A percentile compares a stretch with the other conserved stretches of the same genome.
These are phyloP conservation scores for Lachancea nothofagi DNA, from an alignment of 805 yeast species.

Conservation along the genomic window DNA sequence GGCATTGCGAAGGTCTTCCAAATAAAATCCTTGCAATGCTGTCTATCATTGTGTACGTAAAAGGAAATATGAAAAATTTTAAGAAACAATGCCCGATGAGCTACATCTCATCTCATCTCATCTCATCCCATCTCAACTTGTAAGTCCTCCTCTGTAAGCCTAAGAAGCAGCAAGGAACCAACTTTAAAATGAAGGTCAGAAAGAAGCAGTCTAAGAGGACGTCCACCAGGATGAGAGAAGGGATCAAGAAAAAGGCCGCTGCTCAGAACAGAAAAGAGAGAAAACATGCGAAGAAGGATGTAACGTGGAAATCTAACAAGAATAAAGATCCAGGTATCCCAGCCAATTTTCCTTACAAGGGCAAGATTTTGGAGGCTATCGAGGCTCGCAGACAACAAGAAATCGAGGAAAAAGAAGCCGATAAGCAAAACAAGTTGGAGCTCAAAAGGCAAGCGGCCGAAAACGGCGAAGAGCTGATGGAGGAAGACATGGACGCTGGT, in stretches of 20 bases:
- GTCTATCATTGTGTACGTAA: too few relatives aligned
- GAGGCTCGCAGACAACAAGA: constrained; percentile 56
- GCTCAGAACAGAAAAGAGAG: constrained; percentile 85
- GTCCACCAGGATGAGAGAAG: constrained; percentile 91
- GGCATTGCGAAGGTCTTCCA: too few relatives aligned
- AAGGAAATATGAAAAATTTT: too few relatives aligned
- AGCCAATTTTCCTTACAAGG: constrained; percentile 89
- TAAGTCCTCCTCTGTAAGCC: background rate
- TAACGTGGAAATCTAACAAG: constrained; percentile 83
- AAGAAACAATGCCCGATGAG: too few relatives aligned
- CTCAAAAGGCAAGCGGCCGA: constrained; percentile 35
- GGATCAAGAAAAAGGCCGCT: constrained; percentile 90
- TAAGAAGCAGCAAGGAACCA: background rate
- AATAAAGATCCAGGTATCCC: constrained; percentile 95
- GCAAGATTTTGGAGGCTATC: constrained; percentile 65
- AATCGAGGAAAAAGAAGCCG: constrained; percentile 47
- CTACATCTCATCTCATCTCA: constrained; percentile 8
- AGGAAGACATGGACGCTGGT: constrained; percentile 36
- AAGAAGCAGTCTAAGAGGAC: constrained; percentile 78
- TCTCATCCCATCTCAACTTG: constrained; percentile 1
- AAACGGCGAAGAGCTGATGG: constrained; percentile 37
- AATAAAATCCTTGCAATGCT: too few relatives aligned
- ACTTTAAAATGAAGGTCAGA: constrained; percentile 40
- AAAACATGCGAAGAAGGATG: constrained; percentile 79
- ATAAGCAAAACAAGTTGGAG: constrained; percentile 45